Percentiles rank a stretch among this genome's conserved stretches.
phyloP scores from a whole-genome alignment of 352 stramenopile species.

The Blastocystis sp. region DNA sequence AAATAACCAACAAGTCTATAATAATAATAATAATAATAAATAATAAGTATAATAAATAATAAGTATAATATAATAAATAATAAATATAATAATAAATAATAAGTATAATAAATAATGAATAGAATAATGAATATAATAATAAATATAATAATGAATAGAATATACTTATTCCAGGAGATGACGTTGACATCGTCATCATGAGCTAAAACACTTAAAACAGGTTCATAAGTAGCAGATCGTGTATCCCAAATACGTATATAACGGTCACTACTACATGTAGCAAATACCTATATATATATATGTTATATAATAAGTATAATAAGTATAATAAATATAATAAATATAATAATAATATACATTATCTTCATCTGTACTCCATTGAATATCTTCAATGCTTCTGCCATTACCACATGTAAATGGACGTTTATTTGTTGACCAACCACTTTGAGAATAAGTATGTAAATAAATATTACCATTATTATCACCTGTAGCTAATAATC shows the following conservation, averaged over 20 bases:
- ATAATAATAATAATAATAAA: no score
- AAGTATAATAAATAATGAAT: no score
- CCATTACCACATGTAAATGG: constrained; percentile 71
- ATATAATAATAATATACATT: constrained; percentile 58
- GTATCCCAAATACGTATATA: constrained; percentile 90
- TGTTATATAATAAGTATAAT: no score
- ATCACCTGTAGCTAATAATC: constrained; percentile 75
- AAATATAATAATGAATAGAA: no score
- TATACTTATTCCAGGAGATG: constrained; percentile 81
- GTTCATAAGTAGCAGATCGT: constrained; percentile 57
- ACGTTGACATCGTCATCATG: constrained; percentile 90
- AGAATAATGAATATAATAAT: no score
- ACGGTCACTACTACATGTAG: constrained; percentile 71
- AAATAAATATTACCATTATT: constrained; percentile 84
- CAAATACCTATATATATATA: no score
- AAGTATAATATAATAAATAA: no score
- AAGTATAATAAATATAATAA: no score
- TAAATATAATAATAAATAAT: no score
- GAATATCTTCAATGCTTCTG: constrained; percentile 81
- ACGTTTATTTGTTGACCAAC: constrained; percentile 63
- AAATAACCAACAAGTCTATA: constrained; percentile 69
- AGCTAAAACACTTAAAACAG: constrained; percentile 71
- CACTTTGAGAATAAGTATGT: constrained; percentile 44
- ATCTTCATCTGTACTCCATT: constrained; percentile 84
- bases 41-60: no score